A percentile compares a stretch with the other conserved stretches of the same genome.
phyloP scores from a whole-genome alignment of 2,329 filamentous ascomycete species.

The Helotiales sp. region DNA sequence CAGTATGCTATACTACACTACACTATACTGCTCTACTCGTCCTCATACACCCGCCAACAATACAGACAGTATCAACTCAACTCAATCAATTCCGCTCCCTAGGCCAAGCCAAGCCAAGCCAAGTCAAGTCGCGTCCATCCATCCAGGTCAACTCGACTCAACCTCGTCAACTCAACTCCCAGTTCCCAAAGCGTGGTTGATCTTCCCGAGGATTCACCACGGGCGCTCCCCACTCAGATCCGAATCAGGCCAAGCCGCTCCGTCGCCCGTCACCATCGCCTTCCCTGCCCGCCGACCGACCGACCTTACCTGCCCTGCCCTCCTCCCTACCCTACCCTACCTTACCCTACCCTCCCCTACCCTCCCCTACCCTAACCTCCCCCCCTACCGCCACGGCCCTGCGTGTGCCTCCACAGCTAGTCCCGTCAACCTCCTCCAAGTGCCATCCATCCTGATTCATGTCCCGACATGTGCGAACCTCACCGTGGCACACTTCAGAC shows the following conservation, averaged over 20 bases:
- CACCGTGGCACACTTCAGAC: not conserved
- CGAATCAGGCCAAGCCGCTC: not conserved
- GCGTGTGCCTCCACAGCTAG: too few relatives aligned
- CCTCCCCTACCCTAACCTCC: not conserved
- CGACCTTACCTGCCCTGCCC: not conserved
- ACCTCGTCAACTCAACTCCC: too few relatives aligned
- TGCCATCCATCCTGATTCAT: conserved; percentile 4
- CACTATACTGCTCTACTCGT: too few relatives aligned
- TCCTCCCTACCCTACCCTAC: not conserved
- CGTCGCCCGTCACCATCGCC: not conserved
- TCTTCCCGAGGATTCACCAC: conserved; percentile 6
- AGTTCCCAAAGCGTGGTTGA: too few relatives aligned
- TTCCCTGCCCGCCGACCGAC: not conserved
- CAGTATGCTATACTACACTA: too few relatives aligned
- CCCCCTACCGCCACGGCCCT: too few relatives aligned
- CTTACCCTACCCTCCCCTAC: not conserved
- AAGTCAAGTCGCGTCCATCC: too few relatives aligned
- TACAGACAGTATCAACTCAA: too few relatives aligned
- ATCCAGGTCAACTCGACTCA: too few relatives aligned
- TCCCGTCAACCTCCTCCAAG: not conserved
- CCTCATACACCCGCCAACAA: too few relatives aligned
- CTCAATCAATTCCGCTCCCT: too few relatives aligned
- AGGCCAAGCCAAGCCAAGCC: too few relatives aligned
- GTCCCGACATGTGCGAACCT: conserved; percentile 6
- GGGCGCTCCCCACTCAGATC: not conserved